Evolutionary conservation across 2,329 filamentous ascomycete species (phyloP).

Genomic region (Diaporthe eres): DNA sequence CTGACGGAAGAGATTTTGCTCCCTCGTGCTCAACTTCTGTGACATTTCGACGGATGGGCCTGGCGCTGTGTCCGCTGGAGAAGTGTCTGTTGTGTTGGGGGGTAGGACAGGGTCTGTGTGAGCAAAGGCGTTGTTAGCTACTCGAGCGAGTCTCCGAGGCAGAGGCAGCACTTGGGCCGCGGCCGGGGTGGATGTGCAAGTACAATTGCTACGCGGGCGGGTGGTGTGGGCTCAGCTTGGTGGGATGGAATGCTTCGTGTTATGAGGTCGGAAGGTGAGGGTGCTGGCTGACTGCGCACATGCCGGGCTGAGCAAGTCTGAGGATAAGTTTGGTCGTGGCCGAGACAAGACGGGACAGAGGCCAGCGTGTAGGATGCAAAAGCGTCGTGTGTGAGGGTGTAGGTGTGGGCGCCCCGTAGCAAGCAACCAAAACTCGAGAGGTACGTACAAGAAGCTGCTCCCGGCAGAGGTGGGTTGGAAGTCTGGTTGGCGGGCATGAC

Average conservation of each 20-base stretch:
- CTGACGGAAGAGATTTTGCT: constrained; percentile 93
- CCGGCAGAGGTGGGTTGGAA: constrained; percentile 22
- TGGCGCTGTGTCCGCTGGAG: constrained; percentile 35
- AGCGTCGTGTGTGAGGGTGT: not conserved
- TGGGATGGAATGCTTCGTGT: not conserved
- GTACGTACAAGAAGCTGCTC: constrained; percentile 15
- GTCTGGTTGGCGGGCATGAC: not conserved
- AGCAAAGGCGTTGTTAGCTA: constrained; percentile 3
- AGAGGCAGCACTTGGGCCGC: not conserved
- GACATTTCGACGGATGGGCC: constrained; percentile 65
- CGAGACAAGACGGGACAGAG: not conserved
- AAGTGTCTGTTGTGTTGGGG: constrained; percentile 36
- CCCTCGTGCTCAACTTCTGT: constrained; percentile 85
- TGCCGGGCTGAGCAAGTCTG: constrained; percentile 1
- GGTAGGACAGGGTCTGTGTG: not conserved
- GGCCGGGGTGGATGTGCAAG: not conserved
- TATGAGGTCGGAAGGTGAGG: constrained; percentile 21
- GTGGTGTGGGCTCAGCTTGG: constrained; percentile 9
- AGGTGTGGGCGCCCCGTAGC: constrained; percentile 10
- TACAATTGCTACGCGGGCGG: not conserved
- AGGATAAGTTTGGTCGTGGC: constrained; percentile 4
- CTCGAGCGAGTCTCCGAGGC: not conserved
- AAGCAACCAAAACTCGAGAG: constrained; percentile 17
- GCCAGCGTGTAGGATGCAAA: constrained; percentile 2
- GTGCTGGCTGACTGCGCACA: constrained; percentile 13